Evolutionary conservation across 2,329 filamentous ascomycete genomes (phyloP).

Genomic region (Aspergillus proliferans): DNA sequence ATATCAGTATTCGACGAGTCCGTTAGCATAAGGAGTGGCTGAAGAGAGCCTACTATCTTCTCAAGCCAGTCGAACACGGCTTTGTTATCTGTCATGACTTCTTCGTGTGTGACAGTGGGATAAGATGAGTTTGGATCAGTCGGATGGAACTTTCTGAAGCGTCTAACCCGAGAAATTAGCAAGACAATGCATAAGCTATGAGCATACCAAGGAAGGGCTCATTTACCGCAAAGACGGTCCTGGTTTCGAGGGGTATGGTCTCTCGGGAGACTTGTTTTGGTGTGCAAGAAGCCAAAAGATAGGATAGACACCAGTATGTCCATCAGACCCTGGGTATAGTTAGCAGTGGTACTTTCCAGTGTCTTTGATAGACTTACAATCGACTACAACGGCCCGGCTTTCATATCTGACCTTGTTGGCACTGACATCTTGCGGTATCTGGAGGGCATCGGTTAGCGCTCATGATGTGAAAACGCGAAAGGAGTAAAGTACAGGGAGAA

Average conservation of each 20-base stretch:
- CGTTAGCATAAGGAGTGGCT: background rate
- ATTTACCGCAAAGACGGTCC: background rate
- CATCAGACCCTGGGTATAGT: conserved; percentile 55
- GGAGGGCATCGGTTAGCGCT: background rate
- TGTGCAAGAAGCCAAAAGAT: conserved; percentile 57
- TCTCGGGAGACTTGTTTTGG: conserved; percentile 20
- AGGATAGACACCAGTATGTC: conserved; percentile 62
- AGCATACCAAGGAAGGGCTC: background rate
- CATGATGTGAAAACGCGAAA: background rate
- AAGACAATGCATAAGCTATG: background rate
- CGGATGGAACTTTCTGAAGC: conserved; percentile 34
- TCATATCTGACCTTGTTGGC: conserved; percentile 26
- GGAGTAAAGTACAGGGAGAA: background rate
- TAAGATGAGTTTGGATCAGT: conserved; percentile 35
- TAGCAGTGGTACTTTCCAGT: background rate
- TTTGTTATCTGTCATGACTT: conserved; percentile 53
- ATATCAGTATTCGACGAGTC: conserved; percentile 5
- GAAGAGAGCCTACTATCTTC: conserved; percentile 45
- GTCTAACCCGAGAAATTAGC: conserved; percentile 16
- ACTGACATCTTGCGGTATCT: conserved; percentile 46
- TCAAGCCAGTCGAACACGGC: conserved; percentile 58
- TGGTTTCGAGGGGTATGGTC: conserved; percentile 5
- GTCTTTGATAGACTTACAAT: conserved; percentile 37
- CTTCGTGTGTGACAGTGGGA: conserved; percentile 56
- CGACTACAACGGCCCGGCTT: conserved; percentile 40